Evolutionary conservation across 2,329 filamentous ascomycete genomes (phyloP).

Genomic region (Colletotrichum sp.): DNA sequence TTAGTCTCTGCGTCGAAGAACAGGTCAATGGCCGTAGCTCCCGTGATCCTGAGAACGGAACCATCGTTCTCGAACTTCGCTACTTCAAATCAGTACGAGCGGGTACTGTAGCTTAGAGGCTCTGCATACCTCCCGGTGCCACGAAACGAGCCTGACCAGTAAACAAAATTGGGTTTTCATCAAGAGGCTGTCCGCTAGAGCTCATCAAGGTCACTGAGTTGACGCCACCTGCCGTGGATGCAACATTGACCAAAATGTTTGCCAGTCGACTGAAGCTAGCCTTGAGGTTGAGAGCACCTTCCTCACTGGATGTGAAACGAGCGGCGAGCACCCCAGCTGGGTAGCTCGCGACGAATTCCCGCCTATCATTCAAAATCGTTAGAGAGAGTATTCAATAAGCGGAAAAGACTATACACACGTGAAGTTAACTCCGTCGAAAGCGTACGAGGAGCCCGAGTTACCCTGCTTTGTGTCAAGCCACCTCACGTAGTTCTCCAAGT

Average conservation of each 20-base stretch:
- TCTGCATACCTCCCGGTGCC: constrained; percentile 22
- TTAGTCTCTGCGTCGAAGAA: constrained; percentile 29
- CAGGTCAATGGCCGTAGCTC: constrained; percentile 27
- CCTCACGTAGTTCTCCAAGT: constrained; percentile 38
- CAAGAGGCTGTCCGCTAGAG: constrained; percentile 24
- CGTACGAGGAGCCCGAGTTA: constrained; percentile 40
- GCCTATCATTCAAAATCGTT: constrained; percentile 19
- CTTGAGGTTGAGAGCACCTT: constrained; percentile 24
- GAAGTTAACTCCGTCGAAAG: constrained; percentile 31
- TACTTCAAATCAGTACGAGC: neutral
- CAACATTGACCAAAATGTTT: constrained; percentile 19
- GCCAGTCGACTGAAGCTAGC: constrained; percentile 25
- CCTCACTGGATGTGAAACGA: constrained; percentile 19
- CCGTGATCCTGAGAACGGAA: constrained; percentile 17
- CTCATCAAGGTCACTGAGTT: constrained; percentile 27
- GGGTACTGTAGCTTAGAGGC: neutral
- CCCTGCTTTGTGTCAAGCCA: constrained; percentile 42
- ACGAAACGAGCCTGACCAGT: constrained; percentile 20
- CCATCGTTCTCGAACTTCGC: neutral
- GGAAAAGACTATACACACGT: constrained; percentile 14
- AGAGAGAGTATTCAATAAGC: too few species aligned
- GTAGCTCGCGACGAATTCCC: constrained; percentile 46
- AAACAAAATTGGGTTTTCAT: constrained; percentile 25
- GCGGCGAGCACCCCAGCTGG: constrained; percentile 44
- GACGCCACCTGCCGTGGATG: constrained; percentile 16